These are phyloP conservation scores for Penicillium argentinense DNA, from an alignment of 495 filamentous ascomycete species.

Conservation along the genomic window DNA sequence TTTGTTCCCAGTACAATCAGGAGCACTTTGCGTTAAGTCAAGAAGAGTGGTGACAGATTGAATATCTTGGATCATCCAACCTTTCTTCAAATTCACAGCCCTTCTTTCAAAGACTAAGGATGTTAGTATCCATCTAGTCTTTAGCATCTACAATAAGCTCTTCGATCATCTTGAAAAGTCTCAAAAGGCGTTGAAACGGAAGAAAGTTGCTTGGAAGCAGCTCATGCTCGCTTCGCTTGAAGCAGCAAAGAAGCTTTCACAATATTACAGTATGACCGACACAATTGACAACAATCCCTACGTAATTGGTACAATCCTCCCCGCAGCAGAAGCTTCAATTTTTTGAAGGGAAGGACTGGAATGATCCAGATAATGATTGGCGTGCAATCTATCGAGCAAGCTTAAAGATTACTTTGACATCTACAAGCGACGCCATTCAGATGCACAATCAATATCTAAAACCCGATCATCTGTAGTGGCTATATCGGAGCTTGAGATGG, in stretches of 20 bases:
- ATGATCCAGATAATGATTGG: constrained; percentile 1
- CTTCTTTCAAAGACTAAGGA: constrained; percentile 13
- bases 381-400: background rate
- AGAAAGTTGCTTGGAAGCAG: constrained; percentile 10
- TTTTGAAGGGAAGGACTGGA: constrained; percentile 17
- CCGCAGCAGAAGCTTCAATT: constrained; percentile 23
- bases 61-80: constrained; percentile 19
- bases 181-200: background rate
- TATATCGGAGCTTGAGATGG: too few relatives aligned
- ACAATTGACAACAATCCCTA: constrained; percentile 10
- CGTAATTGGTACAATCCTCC: constrained; percentile 20
- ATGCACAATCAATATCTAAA: too few relatives aligned
- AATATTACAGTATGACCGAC: constrained; percentile 19
- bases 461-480: too few relatives aligned
- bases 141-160: constrained; percentile 19
- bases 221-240: constrained; percentile 12
- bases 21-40: constrained; percentile 3
- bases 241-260: constrained; percentile 7
- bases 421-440: too few relatives aligned
- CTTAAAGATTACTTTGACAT: background rate
- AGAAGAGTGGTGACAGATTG: constrained; percentile 21
- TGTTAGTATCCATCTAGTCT: constrained; percentile 17
- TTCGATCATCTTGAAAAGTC: constrained; percentile 9
- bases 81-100: constrained; percentile 14
- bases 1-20: constrained; percentile 10